phyloP scores from a whole-genome alignment of 306 rosid genomes.

The Dicorynia guianensis region DNA sequence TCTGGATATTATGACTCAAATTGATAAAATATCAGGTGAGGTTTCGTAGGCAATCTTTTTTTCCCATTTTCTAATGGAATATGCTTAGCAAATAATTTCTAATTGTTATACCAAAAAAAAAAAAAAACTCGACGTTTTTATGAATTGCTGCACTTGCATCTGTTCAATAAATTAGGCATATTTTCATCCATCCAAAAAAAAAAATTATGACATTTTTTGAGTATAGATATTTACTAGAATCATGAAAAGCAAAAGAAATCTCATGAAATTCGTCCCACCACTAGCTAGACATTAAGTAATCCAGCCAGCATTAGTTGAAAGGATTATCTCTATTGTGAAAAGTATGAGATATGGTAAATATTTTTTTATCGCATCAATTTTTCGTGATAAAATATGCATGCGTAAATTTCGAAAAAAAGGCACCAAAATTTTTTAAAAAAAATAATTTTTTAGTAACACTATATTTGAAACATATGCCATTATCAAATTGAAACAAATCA shows the following conservation, averaged over 20 bases:
- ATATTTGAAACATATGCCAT: too few species aligned
- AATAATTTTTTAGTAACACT: too few species aligned
- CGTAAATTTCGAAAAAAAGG: too few species aligned
- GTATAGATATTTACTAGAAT: too few species aligned
- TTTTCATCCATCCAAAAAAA: too few species aligned
- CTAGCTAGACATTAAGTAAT: not conserved
- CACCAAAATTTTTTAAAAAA: too few species aligned
- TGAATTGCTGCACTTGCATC: not conserved
- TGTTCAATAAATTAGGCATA: slow-evolving; percentile 21
- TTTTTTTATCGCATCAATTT: too few species aligned
- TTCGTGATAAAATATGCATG: too few species aligned
- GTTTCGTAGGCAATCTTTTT: slow-evolving; percentile 7
- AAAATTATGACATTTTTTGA: too few species aligned
- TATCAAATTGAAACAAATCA: too few species aligned
- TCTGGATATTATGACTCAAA: slow-evolving; percentile 17
- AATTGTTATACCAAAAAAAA: not conserved
- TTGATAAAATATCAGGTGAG: slow-evolving; percentile 30
- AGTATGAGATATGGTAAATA: slow-evolving; percentile 3
- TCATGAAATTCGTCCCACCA: slow-evolving; percentile 28
- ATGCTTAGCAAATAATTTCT: not conserved
- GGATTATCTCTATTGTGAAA: slow-evolving; percentile 6
- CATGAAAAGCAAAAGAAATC: slow-evolving; percentile 20
- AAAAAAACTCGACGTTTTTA: not conserved
- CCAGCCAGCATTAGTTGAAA: not conserved
- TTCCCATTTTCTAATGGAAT: not conserved